Percentiles rank a stretch among this genome's conserved stretches.
phyloP scores from a whole-genome alignment of 495 filamentous ascomycete species.

The Elasticomyces elasticus region DNA sequence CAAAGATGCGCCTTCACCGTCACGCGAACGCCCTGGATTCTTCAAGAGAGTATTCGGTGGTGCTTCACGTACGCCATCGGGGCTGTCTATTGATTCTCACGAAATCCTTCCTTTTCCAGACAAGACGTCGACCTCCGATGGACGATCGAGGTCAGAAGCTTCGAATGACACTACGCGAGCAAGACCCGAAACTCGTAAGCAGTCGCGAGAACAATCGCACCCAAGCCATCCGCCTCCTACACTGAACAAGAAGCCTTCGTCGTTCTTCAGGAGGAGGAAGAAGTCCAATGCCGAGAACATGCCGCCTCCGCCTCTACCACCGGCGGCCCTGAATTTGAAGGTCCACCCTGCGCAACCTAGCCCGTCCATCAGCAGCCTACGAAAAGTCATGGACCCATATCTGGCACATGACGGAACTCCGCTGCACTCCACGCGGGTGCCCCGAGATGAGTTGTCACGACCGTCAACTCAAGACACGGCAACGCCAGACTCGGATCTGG shows the following conservation, averaged over 20 bases:
- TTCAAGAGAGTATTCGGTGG: conserved; percentile 79
- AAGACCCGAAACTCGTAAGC: neutral
- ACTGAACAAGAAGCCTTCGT: conserved; percentile 81
- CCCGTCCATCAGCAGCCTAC: conserved; percentile 71
- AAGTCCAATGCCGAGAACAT: conserved; percentile 59
- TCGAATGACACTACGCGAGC: neutral
- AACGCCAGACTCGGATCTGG: conserved; percentile 22
- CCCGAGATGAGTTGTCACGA: conserved; percentile 20
- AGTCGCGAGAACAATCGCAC: conserved; percentile 4
- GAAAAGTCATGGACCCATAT: conserved; percentile 85
- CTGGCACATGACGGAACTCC: conserved; percentile 31
- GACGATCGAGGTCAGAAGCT: neutral
- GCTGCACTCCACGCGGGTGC: conserved; percentile 15
- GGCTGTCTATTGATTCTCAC: conserved; percentile 4
- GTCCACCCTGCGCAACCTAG: conserved; percentile 44
- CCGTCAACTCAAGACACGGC: conserved; percentile 21
- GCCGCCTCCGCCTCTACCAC: conserved; percentile 37
- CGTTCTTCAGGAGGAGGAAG: conserved; percentile 89
- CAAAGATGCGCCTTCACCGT: conserved; percentile 38
- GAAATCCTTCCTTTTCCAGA: neutral
- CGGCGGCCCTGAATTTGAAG: conserved; percentile 23
- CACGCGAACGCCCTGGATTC: conserved; percentile 74
- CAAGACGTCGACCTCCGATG: neutral
- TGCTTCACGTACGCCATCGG: neutral
- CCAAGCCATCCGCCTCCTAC: conserved; percentile 30